These are phyloP conservation scores for Stephanodiscus triporus DNA, from an alignment of 108 stramenopile species.

Conservation along the genomic window DNA sequence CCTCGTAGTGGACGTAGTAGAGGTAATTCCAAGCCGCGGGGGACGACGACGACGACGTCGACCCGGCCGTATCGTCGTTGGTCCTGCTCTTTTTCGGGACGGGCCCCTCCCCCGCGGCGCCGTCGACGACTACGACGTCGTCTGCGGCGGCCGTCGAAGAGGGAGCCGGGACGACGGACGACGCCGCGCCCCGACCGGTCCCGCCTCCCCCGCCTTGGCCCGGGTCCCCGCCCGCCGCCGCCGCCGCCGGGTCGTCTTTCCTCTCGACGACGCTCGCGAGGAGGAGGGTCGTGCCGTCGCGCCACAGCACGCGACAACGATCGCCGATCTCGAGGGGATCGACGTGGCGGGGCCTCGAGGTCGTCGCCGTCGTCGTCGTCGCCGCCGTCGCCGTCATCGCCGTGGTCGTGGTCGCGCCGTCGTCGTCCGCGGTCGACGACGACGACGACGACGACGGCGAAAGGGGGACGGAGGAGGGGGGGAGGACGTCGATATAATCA, in stretches of 20 bases:
- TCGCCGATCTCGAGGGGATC: conserved; percentile 70
- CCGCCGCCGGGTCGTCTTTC: not conserved
- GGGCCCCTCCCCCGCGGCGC: not conserved
- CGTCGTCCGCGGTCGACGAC: too few relatives aligned
- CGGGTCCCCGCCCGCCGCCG: conserved; percentile 8
- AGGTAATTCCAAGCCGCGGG: conserved; percentile 58
- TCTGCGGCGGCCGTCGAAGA: not conserved
- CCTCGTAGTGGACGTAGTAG: conserved; percentile 86
- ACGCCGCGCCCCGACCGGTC: not conserved
- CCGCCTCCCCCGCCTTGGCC: not conserved
- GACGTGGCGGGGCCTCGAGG: too few relatives aligned
- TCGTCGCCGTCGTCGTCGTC: too few relatives aligned
- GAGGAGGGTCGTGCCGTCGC: conserved; percentile 56
- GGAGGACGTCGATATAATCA: too few relatives aligned
- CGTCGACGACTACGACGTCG: conserved; percentile 9
- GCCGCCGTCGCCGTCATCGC: not conserved
- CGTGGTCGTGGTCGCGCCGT: not conserved
- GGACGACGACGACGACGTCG: not conserved
- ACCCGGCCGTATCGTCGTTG: not conserved
- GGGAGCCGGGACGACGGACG: not conserved
- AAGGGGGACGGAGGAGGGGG: too few relatives aligned
- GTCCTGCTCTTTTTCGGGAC: not conserved
- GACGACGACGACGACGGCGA: too few relatives aligned
- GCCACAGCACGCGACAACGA: conserved; percentile 62
- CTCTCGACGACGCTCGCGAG: conserved; percentile 64